Evolutionary conservation across 176 grass and related monocot genomes (phyloP).

Genomic region (Zea mays): Zm-B73-REFERENCE-NAM-5.0 NC_050102.1:86465501-86466000

Average conservation of each 20-base stretch:
- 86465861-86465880: neutral
- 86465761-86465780: neutral
- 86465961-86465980: neutral
- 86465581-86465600: neutral
- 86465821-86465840: neutral
- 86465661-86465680: neutral
- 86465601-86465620: neutral
- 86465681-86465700: neutral
- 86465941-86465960: neutral
- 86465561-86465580: neutral
- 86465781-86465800: too few species aligned
- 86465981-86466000: neutral
- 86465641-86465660: neutral
- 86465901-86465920: neutral
- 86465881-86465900: neutral
- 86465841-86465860: neutral
- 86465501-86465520: too few species aligned
- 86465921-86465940: neutral
- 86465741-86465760: neutral
- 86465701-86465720: neutral
- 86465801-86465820: too few species aligned
- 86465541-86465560: neutral
- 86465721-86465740: neutral
- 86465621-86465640: constrained; percentile 8
- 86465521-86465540: neutral